These are phyloP conservation scores for Borovskyia barvae DNA, from an alignment of 208 protist genomes.

Conservation along the genomic window DNA sequence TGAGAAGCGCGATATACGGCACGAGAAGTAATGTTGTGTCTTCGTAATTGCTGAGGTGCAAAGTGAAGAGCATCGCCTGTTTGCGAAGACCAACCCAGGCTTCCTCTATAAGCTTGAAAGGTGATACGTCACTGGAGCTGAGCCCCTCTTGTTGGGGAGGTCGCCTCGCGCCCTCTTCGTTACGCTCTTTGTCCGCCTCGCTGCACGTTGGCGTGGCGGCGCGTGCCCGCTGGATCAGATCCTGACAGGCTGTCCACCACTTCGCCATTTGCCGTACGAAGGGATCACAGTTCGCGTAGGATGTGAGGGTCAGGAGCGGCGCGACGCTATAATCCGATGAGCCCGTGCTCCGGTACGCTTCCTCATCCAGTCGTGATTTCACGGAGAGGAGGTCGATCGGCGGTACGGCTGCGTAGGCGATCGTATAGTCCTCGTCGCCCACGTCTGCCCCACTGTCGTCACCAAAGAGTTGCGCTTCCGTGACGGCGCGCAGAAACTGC, in stretches of 20 bases:
- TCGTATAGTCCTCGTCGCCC: slow-evolving; percentile 18
- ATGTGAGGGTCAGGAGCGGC: slow-evolving; percentile 8
- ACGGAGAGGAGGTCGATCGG: too few relatives aligned
- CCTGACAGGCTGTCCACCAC: slow-evolving; percentile 17
- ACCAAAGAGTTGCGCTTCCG: slow-evolving; percentile 13
- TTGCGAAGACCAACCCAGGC: slow-evolving; percentile 14
- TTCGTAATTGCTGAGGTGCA: slow-evolving; percentile 11
- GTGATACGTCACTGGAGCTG: not conserved
- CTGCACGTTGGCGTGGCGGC: not conserved
- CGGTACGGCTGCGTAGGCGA: not conserved
- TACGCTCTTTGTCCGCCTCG: not conserved
- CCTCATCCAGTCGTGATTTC: too few relatives aligned
- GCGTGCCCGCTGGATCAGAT: not conserved
- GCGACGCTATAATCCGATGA: slow-evolving; percentile 18
- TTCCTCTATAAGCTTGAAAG: slow-evolving; percentile 2
- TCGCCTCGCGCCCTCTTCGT: not conserved
- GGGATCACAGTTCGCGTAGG: slow-evolving; percentile 6
- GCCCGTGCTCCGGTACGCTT: too few relatives aligned
- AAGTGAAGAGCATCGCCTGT: slow-evolving; percentile 8
- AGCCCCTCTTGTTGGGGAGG: not conserved
- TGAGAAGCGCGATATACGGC: slow-evolving; percentile 16
- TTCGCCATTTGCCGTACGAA: slow-evolving; percentile 4
- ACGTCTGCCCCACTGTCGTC: slow-evolving; percentile 1
- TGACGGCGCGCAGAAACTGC: not conserved
- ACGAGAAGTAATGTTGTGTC: slow-evolving; percentile 17